Evolutionary conservation across 257 asterid species (phyloP), one percentile per base, ranked within the genome.

Genomic region (Ajuga chamaepitys): DNA sequence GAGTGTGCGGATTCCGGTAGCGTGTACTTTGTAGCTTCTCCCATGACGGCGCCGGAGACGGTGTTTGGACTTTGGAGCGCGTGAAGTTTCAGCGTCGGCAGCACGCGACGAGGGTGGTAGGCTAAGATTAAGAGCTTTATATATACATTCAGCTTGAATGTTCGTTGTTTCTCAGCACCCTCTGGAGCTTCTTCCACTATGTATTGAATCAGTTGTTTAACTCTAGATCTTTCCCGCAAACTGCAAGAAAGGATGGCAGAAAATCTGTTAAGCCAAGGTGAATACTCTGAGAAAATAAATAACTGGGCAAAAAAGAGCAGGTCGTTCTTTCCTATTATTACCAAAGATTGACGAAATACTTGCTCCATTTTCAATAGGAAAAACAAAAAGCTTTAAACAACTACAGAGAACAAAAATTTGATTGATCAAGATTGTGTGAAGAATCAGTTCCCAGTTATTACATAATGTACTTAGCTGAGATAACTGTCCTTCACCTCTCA

Each of bases 121-220:
- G n/a, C n/a, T n/a, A n/a, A n/a, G n/a, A n/a, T n/a, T n/a, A n/a
- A n/a, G n/a, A n/a, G n/a, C n/a, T n/a, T n/a, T n/a, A n/a, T n/a
- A n/a, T n/a, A n/a, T n/a, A n/a, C n/a, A n/a, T n/a, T n/a, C n/a
- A n/a, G n/a, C 97, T 93, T 93, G 80, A 89, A 76, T 61, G 85
- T 72, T 50, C 85, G 86, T 72, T 82, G 85, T 79, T 81, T 89
- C 21, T 86, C 88, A 45, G 96, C 82, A 73, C 81, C 91, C 69
- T 77, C 98, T 13, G 86, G 86, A 75, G 88, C 89, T 77, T 85
- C 91, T 80, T 89, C 89, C 79, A 93, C 91, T 50, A 85, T 81
- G 80, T 83, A 93, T 22, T 86, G 77, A 64, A 87, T 74, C 72
- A 89, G 88, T 72, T 78, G 78, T 64, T 84, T 84, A 62, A 93